Percentiles rank a stretch among this genome's conserved stretches.
These are phyloP conservation scores for Aspergillus viridinutans DNA, from an alignment of 2,329 filamentous ascomycete genomes.

Conservation along the genomic window DNA sequence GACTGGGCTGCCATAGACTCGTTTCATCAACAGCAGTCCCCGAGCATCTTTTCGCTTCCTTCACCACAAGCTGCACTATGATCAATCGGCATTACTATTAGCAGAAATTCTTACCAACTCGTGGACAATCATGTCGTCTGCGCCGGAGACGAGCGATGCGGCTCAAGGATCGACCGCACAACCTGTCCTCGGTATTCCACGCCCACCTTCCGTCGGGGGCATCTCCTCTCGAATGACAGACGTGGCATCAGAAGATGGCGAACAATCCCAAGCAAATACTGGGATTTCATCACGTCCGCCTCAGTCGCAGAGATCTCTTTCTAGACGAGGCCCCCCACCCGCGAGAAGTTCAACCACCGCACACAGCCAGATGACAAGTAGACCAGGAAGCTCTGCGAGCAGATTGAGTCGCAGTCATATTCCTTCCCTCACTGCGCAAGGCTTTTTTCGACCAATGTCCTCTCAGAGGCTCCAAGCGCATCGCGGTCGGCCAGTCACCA, in stretches of 20 bases:
- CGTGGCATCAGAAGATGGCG: constrained; percentile 50
- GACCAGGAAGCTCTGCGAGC: constrained; percentile 56
- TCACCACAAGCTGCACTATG: constrained; percentile 17
- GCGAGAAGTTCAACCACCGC: constrained; percentile 37
- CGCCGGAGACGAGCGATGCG: constrained; percentile 40
- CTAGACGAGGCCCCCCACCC: constrained; percentile 51
- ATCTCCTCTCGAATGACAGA: constrained; percentile 72
- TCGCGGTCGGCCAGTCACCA: constrained; percentile 53
- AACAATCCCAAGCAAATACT: constrained; percentile 32
- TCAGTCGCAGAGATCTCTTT: constrained; percentile 54
- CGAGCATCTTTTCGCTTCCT: constrained; percentile 4
- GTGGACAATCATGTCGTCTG: constrained; percentile 19
- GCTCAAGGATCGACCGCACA: constrained; percentile 35
- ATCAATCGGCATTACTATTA: constrained; percentile 11
- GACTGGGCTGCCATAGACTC: neutral
- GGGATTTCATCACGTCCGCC: constrained; percentile 50
- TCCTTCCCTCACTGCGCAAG: constrained; percentile 79
- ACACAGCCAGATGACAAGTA: constrained; percentile 44
- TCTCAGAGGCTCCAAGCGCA: constrained; percentile 92
- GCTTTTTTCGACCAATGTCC: constrained; percentile 95
- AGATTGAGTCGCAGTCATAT: constrained; percentile 80
- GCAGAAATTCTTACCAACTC: neutral
- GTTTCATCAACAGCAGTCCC: neutral
- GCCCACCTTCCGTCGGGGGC: constrained; percentile 36
- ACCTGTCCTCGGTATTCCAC: constrained; percentile 50